Evolutionary conservation across 148 eudicot species (phyloP), one percentile per base, ranked within the genome.

Genomic region (Fagopyrum esculentum): DNA sequence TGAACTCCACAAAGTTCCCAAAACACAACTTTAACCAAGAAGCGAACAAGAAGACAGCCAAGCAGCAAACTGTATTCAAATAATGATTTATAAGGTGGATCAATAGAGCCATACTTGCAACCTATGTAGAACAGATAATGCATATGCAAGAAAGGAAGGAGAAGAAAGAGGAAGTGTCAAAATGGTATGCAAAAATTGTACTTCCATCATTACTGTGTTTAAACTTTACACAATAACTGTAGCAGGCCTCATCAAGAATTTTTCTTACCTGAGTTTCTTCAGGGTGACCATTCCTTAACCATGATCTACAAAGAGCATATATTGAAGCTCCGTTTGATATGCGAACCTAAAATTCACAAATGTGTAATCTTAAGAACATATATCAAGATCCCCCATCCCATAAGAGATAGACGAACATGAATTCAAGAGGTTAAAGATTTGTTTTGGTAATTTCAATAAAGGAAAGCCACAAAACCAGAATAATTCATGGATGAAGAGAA

Each of bases 271-370:
- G 75, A 35, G 22, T 73, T 51, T 51, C 75, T 48, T 73, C 75
- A 73, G 56, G 56, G 56, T 73, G 60, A 13, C 75, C 75, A 73
- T 73, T 73, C 75, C 61, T 73, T 35, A 73, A 52, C 75, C 75
- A 73, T 26, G 75, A 73, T 30, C 75, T 50, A 52, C 75, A 73
- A 35, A 73, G 75, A 73, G 75, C 60, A 17, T 73, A 73, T 15
- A 73, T 9, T 30, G 75, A 73, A 49, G 75, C 60, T 26, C 61
- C 75, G 26, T 73, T 47, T 19, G 75, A 9, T 48, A 73, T 48
- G 15, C 75, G 51, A 73, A 73, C 75, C 75, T 73, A 73, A 29
- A 73, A 13, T 3, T 66, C 71, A 66, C 45, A 40, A 40, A 64
- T 13, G 6, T 43, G 19, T 13, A 66, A 40, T 11, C 43, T n/a